phyloP scores from a whole-genome alignment of 2,329 filamentous ascomycete genomes.

The Chalaropsis thielavioides region DNA sequence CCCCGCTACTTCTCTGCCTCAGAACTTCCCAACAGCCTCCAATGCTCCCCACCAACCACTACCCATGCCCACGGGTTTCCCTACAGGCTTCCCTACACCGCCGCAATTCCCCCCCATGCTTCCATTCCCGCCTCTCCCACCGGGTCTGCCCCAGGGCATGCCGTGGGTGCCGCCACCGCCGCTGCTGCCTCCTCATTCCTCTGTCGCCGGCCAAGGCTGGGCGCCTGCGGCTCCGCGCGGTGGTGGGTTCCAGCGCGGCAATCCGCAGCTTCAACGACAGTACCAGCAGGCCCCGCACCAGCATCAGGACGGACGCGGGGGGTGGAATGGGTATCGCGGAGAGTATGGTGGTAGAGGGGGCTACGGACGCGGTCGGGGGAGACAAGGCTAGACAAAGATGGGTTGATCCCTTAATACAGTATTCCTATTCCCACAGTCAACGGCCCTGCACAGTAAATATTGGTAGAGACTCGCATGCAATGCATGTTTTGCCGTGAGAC shows the following conservation, averaged over 20 bases:
- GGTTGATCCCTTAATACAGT: no score
- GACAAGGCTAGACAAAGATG: background rate
- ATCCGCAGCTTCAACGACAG: background rate
- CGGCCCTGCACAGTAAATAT: no score
- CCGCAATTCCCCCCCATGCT: slow-evolving; percentile 23
- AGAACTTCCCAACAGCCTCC: slow-evolving; percentile 4
- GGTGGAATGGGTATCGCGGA: background rate
- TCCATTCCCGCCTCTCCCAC: slow-evolving; percentile 23
- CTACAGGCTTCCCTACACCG: slow-evolving; percentile 20
- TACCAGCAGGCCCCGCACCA: background rate
- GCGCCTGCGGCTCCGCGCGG: background rate
- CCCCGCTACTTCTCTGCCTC: background rate
- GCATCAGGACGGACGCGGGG: background rate
- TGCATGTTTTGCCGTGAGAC: no score
- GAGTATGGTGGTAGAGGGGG: background rate
- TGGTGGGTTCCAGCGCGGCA: background rate
- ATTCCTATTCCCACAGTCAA: background rate
- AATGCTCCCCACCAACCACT: background rate
- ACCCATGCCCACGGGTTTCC: slow-evolving; percentile 16
- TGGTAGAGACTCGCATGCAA: no score
- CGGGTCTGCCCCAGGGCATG: background rate
- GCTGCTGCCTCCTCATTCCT: slow-evolving; percentile 20
- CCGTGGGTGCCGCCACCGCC: slow-evolving; percentile 18
- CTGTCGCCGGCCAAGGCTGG: slow-evolving; percentile 7
- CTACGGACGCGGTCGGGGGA: background rate